Conservation (phyloP, 148 eudicot genomes). For the Amaranthus cruentus region DNA sequence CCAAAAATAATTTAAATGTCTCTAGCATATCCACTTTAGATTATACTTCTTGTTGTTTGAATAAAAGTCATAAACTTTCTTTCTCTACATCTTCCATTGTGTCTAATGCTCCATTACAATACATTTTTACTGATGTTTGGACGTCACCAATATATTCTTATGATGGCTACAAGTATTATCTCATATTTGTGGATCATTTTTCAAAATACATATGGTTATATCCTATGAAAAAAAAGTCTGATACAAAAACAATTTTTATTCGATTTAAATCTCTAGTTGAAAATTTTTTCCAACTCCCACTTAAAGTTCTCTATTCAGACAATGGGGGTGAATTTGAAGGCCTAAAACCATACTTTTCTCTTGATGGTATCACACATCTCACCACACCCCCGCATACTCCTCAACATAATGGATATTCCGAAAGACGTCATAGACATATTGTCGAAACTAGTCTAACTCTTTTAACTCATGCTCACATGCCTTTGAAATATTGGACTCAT, state of each 20-base stretch:
- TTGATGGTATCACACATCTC: slow-evolving; percentile 3
- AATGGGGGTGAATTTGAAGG: slow-evolving; percentile 1
- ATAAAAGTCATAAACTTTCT: neutral
- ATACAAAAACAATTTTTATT: slow-evolving; percentile 9
- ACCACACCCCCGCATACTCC: neutral
- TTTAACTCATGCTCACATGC: neutral
- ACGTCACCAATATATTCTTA: too few relatives aligned
- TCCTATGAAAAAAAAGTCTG: neutral
- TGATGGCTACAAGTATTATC: too few relatives aligned
- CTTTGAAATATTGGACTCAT: neutral
- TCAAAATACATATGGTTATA: slow-evolving; percentile 9
- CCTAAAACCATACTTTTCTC: neutral
- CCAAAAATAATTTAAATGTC: neutral
- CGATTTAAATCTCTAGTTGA: slow-evolving; percentile 4
- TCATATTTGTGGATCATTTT: slow-evolving; percentile 16
- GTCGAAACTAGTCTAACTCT: neutral
- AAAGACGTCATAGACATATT: neutral
- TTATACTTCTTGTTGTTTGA: neutral
- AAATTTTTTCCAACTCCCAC: neutral
- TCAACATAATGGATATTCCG: neutral
- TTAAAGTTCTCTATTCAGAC: slow-evolving; percentile 1
- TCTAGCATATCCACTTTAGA: neutral
- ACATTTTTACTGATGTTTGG: neutral
- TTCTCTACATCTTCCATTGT: neutral
- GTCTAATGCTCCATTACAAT: neutral